Conservation (phyloP, 768 basidiomycete genomes). For the Lentinula guzmanii region DNA sequence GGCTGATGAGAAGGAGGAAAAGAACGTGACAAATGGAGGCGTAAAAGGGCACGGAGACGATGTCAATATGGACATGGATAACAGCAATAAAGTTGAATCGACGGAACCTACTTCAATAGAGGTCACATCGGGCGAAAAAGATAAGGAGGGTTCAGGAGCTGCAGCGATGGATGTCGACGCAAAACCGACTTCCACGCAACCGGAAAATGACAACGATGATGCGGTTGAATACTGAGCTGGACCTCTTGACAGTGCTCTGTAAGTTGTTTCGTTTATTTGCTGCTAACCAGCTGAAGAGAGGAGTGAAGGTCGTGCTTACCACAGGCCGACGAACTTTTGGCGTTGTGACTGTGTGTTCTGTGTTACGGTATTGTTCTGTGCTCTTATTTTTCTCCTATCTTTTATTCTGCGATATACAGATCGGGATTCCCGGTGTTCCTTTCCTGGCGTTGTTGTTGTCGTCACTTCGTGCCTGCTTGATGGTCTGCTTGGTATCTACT, state of each 20-base stretch:
- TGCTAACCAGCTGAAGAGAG: not conserved
- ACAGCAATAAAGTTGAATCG: not conserved
- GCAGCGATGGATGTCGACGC: slow-evolving; percentile 34
- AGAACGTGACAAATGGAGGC: not conserved
- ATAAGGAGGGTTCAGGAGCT: slow-evolving; percentile 27
- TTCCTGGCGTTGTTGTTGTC: not conserved
- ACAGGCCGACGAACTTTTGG: not conserved
- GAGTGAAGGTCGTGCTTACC: not conserved
- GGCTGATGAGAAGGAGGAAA: slow-evolving; percentile 16
- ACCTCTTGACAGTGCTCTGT: not conserved
- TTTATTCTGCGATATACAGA: not conserved
- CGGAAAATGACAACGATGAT: slow-evolving; percentile 66
- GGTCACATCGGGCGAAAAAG: slow-evolving; percentile 18
- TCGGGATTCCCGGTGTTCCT: not conserved
- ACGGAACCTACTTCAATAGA: slow-evolving; percentile 1
- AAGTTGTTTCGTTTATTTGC: not conserved
- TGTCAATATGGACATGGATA: slow-evolving; percentile 26
- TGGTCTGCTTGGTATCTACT: too few species aligned
- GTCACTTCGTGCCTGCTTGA: not conserved
- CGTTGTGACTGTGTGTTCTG: not conserved
- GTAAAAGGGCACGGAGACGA: slow-evolving; percentile 13
- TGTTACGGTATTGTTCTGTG: not conserved
- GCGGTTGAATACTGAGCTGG: slow-evolving; percentile 58
- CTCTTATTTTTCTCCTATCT: not conserved
- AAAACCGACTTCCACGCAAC: slow-evolving; percentile 29